phyloP scores from a whole-genome alignment of 768 basidiomycete genomes.

The Auricularia auricula-judae region DNA sequence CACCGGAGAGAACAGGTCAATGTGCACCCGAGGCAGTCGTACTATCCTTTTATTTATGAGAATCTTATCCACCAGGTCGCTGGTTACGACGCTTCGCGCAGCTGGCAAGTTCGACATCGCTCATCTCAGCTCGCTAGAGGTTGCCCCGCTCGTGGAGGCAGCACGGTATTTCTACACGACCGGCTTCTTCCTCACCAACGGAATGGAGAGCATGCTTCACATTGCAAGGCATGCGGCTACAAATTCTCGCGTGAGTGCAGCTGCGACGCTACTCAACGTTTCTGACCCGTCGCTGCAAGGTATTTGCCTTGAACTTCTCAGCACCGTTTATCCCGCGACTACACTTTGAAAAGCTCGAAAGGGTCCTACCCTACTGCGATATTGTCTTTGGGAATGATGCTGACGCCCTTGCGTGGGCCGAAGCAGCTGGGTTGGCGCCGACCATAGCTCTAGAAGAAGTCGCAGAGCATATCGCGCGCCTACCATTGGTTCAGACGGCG shows the following conservation, averaged over 20 bases:
- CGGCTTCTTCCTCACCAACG: slow-evolving; percentile 98
- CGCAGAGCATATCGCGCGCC: slow-evolving; percentile 63
- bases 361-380: slow-evolving; percentile 76
- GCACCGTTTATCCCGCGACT: slow-evolving; percentile 96
- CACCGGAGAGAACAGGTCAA: slow-evolving; percentile 83
- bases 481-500: slow-evolving; percentile 74
- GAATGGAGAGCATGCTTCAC: slow-evolving; percentile 54
- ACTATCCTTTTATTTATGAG: background rate
- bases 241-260: slow-evolving; percentile 56
- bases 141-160: slow-evolving; percentile 64
- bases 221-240: slow-evolving; percentile 69
- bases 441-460: slow-evolving; percentile 57
- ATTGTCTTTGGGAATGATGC: slow-evolving; percentile 90
- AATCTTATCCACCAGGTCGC: slow-evolving; percentile 42
- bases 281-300: slow-evolving; percentile 29
- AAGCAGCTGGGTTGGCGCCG: slow-evolving; percentile 55
- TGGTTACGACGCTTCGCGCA: slow-evolving; percentile 81
- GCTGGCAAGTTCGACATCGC: slow-evolving; percentile 83
- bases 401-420: slow-evolving; percentile 83
- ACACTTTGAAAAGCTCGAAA: slow-evolving; percentile 70
- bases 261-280: background rate
- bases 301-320: slow-evolving; percentile 85
- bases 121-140: slow-evolving; percentile 64
- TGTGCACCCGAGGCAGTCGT: background rate
- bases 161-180: slow-evolving; percentile 90